These are phyloP conservation scores for Verbascum thapsus DNA, from an alignment of 257 asterid species.

Conservation along the genomic window DNA sequence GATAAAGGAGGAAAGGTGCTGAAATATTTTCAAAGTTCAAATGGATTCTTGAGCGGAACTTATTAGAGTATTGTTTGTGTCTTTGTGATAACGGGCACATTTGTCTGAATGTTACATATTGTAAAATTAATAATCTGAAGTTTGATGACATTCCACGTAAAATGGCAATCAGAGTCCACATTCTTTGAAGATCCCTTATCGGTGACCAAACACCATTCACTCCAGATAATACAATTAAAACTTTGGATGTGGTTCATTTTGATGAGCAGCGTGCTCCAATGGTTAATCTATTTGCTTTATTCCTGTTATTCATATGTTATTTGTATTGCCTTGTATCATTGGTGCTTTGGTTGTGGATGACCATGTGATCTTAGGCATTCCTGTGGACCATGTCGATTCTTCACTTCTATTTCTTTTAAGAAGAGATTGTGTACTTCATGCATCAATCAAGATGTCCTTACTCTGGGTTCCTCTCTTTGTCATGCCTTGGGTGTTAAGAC, in stretches of 20 bases:
- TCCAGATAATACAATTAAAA: slow-evolving; percentile 5
- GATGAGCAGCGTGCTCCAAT: neutral
- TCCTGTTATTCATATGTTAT: neutral
- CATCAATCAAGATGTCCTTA: neutral
- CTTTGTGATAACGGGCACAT: neutral
- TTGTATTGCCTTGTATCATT: neutral
- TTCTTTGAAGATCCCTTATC: neutral
- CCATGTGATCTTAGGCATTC: neutral
- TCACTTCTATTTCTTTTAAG: neutral
- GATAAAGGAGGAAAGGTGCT: slow-evolving; percentile 15
- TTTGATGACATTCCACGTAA: slow-evolving; percentile 8
- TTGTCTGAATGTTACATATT: slow-evolving; percentile 1
- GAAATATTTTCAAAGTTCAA: neutral
- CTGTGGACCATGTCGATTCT: slow-evolving; percentile 9
- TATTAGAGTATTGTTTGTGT: neutral
- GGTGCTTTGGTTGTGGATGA: neutral
- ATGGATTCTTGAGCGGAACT: neutral
- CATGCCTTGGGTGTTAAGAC: neutral
- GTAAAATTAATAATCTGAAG: slow-evolving; percentile 8
- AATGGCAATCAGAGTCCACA: neutral
- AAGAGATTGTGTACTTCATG: slow-evolving; percentile 1
- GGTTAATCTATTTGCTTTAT: neutral
- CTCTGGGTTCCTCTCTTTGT: neutral
- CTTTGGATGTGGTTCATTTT: neutral
- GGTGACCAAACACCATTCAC: slow-evolving; percentile 12